Conservation (phyloP, 1,284 basidiomycete genomes). For the Cerrena zonata region DNA sequence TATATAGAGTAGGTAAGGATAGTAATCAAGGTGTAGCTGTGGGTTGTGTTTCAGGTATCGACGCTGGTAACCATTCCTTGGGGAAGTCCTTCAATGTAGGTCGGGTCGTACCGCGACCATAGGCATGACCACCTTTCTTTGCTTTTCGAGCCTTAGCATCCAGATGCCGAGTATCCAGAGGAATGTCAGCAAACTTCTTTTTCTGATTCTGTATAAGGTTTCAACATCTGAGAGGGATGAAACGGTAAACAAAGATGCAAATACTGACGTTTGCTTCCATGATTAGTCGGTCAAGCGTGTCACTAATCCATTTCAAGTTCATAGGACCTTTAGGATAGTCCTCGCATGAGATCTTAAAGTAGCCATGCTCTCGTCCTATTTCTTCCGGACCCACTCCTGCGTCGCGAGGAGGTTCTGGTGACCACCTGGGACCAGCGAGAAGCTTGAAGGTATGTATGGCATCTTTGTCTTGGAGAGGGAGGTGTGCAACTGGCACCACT, state of each 20-base stretch:
- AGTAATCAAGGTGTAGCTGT: slow-evolving; percentile 13
- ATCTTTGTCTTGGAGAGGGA: slow-evolving; percentile 56
- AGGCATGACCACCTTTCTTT: slow-evolving; percentile 61
- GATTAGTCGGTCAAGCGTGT: slow-evolving; percentile 68
- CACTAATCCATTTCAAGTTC: slow-evolving; percentile 85
- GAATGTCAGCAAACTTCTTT: slow-evolving; percentile 57
- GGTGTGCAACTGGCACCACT: slow-evolving; percentile 63
- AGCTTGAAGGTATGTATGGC: slow-evolving; percentile 77
- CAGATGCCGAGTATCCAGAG: slow-evolving; percentile 74
- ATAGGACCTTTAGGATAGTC: slow-evolving; percentile 69
- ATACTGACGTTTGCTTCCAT: slow-evolving; percentile 70
- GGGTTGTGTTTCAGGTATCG: slow-evolving; percentile 8
- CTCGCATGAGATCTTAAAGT: slow-evolving; percentile 81
- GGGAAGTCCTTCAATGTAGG: slow-evolving; percentile 76
- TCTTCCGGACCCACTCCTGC: slow-evolving; percentile 46
- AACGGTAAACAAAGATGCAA: slow-evolving; percentile 2
- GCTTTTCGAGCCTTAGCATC: slow-evolving; percentile 64
- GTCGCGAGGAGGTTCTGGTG: slow-evolving; percentile 63
- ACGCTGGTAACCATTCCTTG: slow-evolving; percentile 65
- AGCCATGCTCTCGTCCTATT: slow-evolving; percentile 59
- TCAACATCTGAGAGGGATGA: slow-evolving; percentile 7
- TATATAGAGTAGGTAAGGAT: slow-evolving; percentile 3
- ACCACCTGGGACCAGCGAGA: slow-evolving; percentile 79
- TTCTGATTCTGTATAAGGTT: slow-evolving; percentile 37
- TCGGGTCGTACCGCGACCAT: slow-evolving; percentile 49